Base-by-base conservation (phyloP, 176 grass and related monocot species). In the Ensete glaucum region DNA sequence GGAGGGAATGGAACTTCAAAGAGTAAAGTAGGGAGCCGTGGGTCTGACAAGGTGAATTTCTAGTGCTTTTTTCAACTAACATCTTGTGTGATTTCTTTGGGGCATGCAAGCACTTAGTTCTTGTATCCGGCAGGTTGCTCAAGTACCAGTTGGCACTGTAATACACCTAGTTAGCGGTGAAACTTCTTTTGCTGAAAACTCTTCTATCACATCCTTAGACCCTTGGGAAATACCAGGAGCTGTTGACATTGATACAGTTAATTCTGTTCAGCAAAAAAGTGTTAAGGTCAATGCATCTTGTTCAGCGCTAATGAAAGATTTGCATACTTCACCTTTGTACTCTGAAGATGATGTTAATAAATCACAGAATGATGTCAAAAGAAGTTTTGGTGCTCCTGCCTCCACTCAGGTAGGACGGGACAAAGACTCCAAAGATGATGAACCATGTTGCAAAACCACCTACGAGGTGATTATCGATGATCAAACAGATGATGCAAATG, bases 61-160 rank as follows among this genome's bases (percentile, higher is more conserved):
- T 9, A 24, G 27, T 72, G 12, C 57, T 21, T 51, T 80, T 81
- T 23, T 52, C 20, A 43, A 20, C 10, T 43, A 14, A 26, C 1
- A 50, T 69, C 65, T 26, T n/a, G 13, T 22, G 56, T 56, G 8
- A 21, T 26, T 52, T 24, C 50, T 43, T 25, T 74, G 22, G 22
- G 25, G 66, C 34, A 52, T 53, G 54, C 56, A 74, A 43, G 11
- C 52, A 56, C 76, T 71, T 17, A 70, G 51, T 69, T 63, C 12
- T 27, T 76, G 1, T 82, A 24, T 81, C 50, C 58, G 2, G 68
- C 86, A 96, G 92, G 78, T 96, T 48, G 85, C 78, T 2, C 85
- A 88, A 60, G 89, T 96, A 64, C 92, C 89, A 72, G 83, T 92
- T 62, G 89, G 92, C 67, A 92, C 92, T n/a, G 92, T 96, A 70